phyloP scores from a whole-genome alignment of 2,329 filamentous ascomycete species.

The Talaromyces sp. region DNA sequence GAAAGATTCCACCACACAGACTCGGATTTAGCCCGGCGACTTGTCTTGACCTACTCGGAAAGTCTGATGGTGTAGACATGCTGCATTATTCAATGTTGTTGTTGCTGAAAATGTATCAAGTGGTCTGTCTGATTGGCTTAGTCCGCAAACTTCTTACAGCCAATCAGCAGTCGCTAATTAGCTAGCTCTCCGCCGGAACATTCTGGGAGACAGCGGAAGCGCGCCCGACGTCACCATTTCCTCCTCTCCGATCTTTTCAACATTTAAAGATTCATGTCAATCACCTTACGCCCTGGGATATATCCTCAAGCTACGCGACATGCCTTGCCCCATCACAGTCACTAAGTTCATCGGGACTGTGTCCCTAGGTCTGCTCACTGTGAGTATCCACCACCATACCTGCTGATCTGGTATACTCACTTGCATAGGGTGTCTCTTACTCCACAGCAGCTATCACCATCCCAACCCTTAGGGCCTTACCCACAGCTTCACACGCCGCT shows the following conservation, averaged over 20 bases:
- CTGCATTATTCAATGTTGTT: not conserved
- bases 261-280: not conserved
- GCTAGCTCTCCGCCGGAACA: not conserved
- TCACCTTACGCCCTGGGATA: not conserved
- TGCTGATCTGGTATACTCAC: not conserved
- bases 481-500: constrained; percentile 67
- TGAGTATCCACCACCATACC: constrained; percentile 49
- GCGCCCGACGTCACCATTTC: constrained; percentile 15
- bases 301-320: constrained; percentile 29
- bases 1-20: not conserved
- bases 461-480: constrained; percentile 75
- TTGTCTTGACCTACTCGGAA: not conserved
- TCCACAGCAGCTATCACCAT: constrained; percentile 74
- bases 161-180: constrained; percentile 12
- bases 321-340: constrained; percentile 69
- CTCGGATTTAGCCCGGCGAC: not conserved
- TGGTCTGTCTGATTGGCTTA: constrained; percentile 2
- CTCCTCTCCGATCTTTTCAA: not conserved
- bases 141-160: not conserved
- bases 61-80: not conserved
- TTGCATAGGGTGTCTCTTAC: constrained; percentile 76
- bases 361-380: constrained; percentile 81
- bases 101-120: not conserved
- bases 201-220: constrained; percentile 1
- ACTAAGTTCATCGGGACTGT: constrained; percentile 93